Evolutionary conservation across 2,329 filamentous ascomycete species (phyloP).

Genomic region (Alternaria tenuissima): DNA sequence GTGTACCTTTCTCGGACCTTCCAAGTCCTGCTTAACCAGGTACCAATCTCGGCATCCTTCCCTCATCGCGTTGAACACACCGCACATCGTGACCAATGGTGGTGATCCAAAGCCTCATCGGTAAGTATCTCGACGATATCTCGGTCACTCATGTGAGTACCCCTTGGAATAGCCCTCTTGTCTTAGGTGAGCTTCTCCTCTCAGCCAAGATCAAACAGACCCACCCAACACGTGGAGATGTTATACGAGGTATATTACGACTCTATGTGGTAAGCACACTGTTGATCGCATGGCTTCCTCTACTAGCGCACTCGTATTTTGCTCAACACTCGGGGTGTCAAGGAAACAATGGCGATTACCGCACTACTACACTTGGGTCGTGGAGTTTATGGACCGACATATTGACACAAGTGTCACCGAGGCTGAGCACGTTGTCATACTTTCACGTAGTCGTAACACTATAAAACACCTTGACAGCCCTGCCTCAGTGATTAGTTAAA

Average conservation of each 20-base stretch:
- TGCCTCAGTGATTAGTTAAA: not conserved
- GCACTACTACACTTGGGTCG: not conserved
- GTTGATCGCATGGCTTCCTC: not conserved
- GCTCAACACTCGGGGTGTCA: not conserved
- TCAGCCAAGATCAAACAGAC: not conserved
- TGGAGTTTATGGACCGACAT: not conserved
- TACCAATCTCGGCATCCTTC: conserved; percentile 7
- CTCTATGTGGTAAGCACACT: not conserved
- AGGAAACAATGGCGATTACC: not conserved
- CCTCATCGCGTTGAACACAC: not conserved
- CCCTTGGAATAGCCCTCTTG: not conserved
- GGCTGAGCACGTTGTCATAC: too few relatives aligned
- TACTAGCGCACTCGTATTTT: not conserved
- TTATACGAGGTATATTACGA: not conserved
- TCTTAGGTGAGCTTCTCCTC: not conserved
- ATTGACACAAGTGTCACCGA: not conserved
- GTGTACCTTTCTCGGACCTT: not conserved
- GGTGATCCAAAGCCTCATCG: not conserved
- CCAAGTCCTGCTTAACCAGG: not conserved
- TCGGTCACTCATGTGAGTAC: not conserved
- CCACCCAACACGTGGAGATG: not conserved
- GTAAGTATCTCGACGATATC: not conserved
- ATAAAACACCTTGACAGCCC: not conserved
- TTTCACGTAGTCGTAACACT: not conserved
- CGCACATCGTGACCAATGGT: not conserved